Percentiles rank a stretch among this genome's conserved stretches.
phyloP scores from a whole-genome alignment of 352 stramenopile genomes.

The Globisporangium yorkense region DNA sequence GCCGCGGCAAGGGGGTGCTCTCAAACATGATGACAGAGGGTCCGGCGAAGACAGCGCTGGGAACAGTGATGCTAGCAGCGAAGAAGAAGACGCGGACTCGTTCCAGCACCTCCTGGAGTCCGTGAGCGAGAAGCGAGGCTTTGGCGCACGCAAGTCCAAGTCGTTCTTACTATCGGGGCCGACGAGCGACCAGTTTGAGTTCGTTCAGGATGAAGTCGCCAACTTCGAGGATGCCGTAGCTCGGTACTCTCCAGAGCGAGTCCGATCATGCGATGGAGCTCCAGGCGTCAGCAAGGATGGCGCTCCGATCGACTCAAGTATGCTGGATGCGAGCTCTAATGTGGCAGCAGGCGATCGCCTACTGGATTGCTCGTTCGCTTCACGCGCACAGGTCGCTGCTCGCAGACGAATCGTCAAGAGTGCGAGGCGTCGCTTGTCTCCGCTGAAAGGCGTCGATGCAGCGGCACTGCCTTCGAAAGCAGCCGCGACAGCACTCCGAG shows the following conservation, averaged over 20 bases:
- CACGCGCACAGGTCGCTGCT: background rate
- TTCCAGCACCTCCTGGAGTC: slow-evolving; percentile 56
- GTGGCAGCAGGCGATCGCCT: slow-evolving; percentile 1
- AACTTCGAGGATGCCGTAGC: slow-evolving; percentile 2
- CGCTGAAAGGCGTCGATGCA: slow-evolving; percentile 2
- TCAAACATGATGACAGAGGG: background rate
- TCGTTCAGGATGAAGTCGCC: slow-evolving; percentile 13
- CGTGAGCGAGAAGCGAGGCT: slow-evolving; percentile 12
- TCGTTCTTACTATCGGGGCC: slow-evolving; percentile 14
- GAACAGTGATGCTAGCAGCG: background rate
- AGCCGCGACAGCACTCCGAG: slow-evolving; percentile 5
- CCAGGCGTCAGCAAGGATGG: background rate
- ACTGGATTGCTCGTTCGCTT: background rate
- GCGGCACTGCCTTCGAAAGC: background rate
- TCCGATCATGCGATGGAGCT: no score
- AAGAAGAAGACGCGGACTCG: slow-evolving; percentile 15
- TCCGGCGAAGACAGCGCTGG: slow-evolving; percentile 7
- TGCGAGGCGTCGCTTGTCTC: slow-evolving; percentile 1
- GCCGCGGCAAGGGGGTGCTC: no score
- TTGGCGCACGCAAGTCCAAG: slow-evolving; percentile 4
- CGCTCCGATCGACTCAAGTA: background rate
- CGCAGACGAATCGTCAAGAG: background rate
- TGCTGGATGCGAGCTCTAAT: background rate
- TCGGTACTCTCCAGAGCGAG: slow-evolving; percentile 4
- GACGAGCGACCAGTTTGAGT: slow-evolving; percentile 10